A percentile compares a stretch with the other conserved stretches of the same genome.
phyloP scores from a whole-genome alignment of 306 rosid species.

The Oemleria cerasiformis region DNA sequence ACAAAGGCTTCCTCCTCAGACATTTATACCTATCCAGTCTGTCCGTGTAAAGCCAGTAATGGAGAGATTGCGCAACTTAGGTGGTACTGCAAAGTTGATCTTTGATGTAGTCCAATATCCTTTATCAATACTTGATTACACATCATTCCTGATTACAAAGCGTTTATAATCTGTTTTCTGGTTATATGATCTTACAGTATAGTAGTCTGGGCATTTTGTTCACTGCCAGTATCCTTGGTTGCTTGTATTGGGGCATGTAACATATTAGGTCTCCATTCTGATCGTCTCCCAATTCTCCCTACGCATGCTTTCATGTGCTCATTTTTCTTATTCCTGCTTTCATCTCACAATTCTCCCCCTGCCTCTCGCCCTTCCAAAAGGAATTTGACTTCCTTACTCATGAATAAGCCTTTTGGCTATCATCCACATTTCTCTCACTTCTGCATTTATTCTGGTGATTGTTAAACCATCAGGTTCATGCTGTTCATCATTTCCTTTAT shows the following conservation, averaged over 20 bases:
- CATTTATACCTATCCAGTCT: constrained; percentile 97
- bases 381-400: not conserved
- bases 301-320: not conserved
- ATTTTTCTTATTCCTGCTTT: too few species aligned
- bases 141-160: not conserved
- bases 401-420: not conserved
- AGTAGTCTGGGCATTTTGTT: not conserved
- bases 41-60: constrained; percentile 87
- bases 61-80: constrained; percentile 87
- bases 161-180: not conserved
- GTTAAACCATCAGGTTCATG: not conserved
- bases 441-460: constrained; percentile 10
- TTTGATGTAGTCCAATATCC: constrained; percentile 98
- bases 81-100: constrained; percentile 81
- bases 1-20: constrained; percentile 99
- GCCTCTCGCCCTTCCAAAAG: not conserved
- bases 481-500: not conserved
- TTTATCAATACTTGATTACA: constrained; percentile 23
- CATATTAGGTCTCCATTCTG: not conserved
- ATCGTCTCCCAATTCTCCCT: not conserved
- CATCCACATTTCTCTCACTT: not conserved
- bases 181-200: not conserved
- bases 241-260: not conserved
- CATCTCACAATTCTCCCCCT: not conserved
- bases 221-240: not conserved